These are phyloP conservation scores for Amanita subjunquillea DNA, from an alignment of 768 basidiomycete species.

Conservation along the genomic window DNA sequence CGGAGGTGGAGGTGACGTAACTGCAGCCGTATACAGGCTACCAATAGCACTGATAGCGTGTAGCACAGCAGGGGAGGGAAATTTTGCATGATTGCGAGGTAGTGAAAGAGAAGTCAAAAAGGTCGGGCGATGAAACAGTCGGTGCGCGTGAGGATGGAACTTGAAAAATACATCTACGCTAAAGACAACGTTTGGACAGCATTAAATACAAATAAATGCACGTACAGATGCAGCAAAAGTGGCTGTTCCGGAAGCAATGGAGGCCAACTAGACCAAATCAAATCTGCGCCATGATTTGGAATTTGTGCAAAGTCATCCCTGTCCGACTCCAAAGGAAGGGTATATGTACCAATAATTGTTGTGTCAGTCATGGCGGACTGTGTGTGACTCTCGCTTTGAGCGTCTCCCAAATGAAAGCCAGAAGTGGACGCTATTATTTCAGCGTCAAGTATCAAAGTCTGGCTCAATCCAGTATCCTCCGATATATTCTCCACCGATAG, in stretches of 20 bases:
- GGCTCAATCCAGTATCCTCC: not conserved
- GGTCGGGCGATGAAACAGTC: slow-evolving; percentile 55
- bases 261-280: slow-evolving; percentile 54
- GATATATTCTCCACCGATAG: not conserved
- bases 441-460: not conserved
- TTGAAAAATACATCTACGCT: slow-evolving; percentile 76
- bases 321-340: not conserved
- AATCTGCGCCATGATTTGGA: slow-evolving; percentile 19
- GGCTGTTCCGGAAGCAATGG: slow-evolving; percentile 49
- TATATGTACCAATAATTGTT: not conserved
- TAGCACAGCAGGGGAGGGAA: slow-evolving; percentile 60
- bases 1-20: slow-evolving; percentile 43
- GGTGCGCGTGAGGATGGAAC: slow-evolving; percentile 63
- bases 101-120: slow-evolving; percentile 58
- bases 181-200: not conserved
- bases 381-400: not conserved
- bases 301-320: not conserved
- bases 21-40: slow-evolving; percentile 64
- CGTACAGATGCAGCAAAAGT: slow-evolving; percentile 57
- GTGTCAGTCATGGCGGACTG: not conserved
- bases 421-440: not conserved
- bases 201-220: slow-evolving; percentile 5
- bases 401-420: not conserved
- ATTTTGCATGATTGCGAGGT: slow-evolving; percentile 60
- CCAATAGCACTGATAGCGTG: slow-evolving; percentile 85